Base-by-base conservation (phyloP, 148 eudicot genomes). In the Vaccinium corymbosum region DNA sequence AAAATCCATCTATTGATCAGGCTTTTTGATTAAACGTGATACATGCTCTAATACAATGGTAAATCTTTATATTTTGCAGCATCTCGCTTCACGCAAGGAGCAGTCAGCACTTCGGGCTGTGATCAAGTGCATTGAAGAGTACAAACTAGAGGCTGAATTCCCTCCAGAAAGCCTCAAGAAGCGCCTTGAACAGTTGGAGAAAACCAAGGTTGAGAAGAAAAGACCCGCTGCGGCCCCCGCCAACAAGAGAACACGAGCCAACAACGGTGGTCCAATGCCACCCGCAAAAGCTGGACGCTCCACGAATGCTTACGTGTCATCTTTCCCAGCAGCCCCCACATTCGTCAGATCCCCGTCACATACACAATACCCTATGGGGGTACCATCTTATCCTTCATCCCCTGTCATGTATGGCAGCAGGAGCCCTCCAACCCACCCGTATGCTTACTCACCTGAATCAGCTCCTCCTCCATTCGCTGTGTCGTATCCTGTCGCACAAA, bases 201-300 rank as follows among this genome's bases (percentile, higher is more conserved):
- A 90, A 90, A 86, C 89, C 85, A 97, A 97, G 92, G 88, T 82
- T 7, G 99, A 96, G 86, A 97, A 92, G 91, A 93, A 87, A 88
- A 93, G 85, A 90, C 92, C 95, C n/a, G 90, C 95, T 20, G 87
- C 94, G 49, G 88, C 89, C 50, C 95, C 98, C 15, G 98, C 99
- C 66, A 92, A 94, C 90, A 97, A 97, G 75, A 86, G 99, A 62
- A 97, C 96, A 59, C 87, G 99, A 61, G 96, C 90, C 42, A 90
- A 91, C 89, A 94, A 89, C 83, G 94, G 95, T 2, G 98, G 99
- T 20, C 97, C 98, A 16, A 94, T 97, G 98, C 99, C 99, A 14
- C 99, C 99, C 55, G 99, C 99, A 84, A 97, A 97, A 94, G 99
- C 98, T 1, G 99, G 98, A 17, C 98, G 99, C 78, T 87, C 91